phyloP scores from a whole-genome alignment of 352 stramenopile genomes.

The Peronospora farinosa region DNA sequence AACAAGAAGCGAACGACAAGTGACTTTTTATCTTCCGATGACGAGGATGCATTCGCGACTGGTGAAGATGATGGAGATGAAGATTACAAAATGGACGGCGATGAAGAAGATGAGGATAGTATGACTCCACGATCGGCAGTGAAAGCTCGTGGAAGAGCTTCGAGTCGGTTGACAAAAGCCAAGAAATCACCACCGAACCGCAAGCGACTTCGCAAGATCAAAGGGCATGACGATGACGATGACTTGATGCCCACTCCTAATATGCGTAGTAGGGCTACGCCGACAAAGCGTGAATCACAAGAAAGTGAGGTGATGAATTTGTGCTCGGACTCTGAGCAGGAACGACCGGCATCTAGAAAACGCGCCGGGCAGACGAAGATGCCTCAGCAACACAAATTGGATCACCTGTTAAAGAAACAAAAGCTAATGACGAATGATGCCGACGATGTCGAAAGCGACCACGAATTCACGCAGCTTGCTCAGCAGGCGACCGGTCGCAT shows the following conservation, averaged over 20 bases:
- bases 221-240: slow-evolving; percentile 30
- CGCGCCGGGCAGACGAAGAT: slow-evolving; percentile 17
- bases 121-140: slow-evolving; percentile 14
- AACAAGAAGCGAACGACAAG: slow-evolving; percentile 16
- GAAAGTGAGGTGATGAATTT: slow-evolving; percentile 39
- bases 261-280: slow-evolving; percentile 12
- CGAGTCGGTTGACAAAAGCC: slow-evolving; percentile 12
- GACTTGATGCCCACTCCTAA: slow-evolving; percentile 12
- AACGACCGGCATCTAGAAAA: slow-evolving; percentile 17
- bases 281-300: slow-evolving; percentile 21
- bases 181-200: slow-evolving; percentile 21
- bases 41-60: slow-evolving; percentile 30
- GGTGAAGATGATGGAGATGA: slow-evolving; percentile 57
- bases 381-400: slow-evolving; percentile 52
- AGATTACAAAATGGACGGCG: slow-evolving; percentile 46
- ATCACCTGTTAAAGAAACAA: slow-evolving; percentile 47
- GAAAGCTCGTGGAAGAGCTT: slow-evolving; percentile 11
- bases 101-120: slow-evolving; percentile 43
- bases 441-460: slow-evolving; percentile 67
- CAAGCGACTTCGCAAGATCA: slow-evolving; percentile 42
- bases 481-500: slow-evolving; percentile 4
- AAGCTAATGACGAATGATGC: slow-evolving; percentile 23
- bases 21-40: slow-evolving; percentile 35
- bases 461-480: slow-evolving; percentile 55
- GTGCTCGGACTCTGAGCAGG: slow-evolving; percentile 40